Conservation (phyloP, 2,329 filamentous ascomycete species). For the Davidsoniella eucalypti region DNA sequence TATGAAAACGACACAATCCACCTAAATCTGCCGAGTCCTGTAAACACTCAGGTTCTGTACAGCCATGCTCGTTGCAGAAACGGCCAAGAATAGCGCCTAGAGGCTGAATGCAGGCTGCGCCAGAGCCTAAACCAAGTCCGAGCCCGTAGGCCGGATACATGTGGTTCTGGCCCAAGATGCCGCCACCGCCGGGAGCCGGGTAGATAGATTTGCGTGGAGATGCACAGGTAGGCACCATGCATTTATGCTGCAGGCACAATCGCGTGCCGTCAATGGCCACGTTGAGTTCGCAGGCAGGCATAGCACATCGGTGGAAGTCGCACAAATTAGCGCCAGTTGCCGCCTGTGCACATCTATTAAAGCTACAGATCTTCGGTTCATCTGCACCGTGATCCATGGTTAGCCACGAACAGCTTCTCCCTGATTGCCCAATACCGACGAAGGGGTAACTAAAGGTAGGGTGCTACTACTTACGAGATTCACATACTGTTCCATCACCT, state of each 20-base stretch:
- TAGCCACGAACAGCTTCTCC: too few relatives aligned
- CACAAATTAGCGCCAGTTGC: conserved; percentile 1
- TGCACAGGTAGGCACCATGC: neutral
- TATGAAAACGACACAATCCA: neutral
- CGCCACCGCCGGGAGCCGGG: neutral
- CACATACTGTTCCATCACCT: neutral
- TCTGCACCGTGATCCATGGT: neutral
- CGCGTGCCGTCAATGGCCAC: neutral
- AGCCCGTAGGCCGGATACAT: too few relatives aligned
- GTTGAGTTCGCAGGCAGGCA: neutral
- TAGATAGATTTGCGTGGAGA: neutral
- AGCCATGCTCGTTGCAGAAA: neutral
- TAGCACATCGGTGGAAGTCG: conserved; percentile 4
- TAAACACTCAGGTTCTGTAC: neutral
- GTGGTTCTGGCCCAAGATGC: too few relatives aligned
- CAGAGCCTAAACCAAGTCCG: too few relatives aligned
- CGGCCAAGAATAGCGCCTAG: neutral
- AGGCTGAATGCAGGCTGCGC: too few relatives aligned
- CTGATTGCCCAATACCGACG: neutral
- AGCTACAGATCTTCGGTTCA: conserved; percentile 3
- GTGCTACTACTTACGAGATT: conserved; percentile 1
- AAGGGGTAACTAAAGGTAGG: neutral
- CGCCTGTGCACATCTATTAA: conserved; percentile 3
- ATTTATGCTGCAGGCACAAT: neutral
- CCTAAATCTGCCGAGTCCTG: neutral